Conservation (phyloP, 495 filamentous ascomycete species). For the Oidiodendron maius region DNA sequence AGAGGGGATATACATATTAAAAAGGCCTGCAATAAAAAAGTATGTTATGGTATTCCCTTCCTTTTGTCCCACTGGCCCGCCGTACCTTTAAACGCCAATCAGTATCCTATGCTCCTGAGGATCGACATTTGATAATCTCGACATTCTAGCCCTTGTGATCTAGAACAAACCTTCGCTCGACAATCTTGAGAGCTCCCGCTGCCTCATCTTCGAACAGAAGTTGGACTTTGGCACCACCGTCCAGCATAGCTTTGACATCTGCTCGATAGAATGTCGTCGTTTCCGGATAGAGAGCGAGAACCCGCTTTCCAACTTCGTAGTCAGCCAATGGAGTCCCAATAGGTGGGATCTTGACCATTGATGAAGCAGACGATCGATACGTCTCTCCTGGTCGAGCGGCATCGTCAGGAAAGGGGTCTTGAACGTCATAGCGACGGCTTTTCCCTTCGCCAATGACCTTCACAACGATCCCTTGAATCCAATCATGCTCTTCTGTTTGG, state of each 20-base stretch:
- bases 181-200: slow-evolving; percentile 70
- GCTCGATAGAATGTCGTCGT: slow-evolving; percentile 98
- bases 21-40: too few species aligned
- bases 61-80: too few species aligned
- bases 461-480: slow-evolving; percentile 87
- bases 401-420: slow-evolving; percentile 86
- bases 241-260: slow-evolving; percentile 74
- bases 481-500: slow-evolving; percentile 63
- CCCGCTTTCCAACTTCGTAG: slow-evolving; percentile 72
- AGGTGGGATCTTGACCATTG: slow-evolving; percentile 78
- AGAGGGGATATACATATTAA: too few species aligned
- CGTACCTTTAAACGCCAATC: too few species aligned
- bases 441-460: slow-evolving; percentile 78
- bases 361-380: slow-evolving; percentile 71
- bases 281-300: slow-evolving; percentile 78
- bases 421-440: slow-evolving; percentile 88
- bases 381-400: slow-evolving; percentile 54
- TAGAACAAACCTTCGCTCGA: slow-evolving; percentile 72
- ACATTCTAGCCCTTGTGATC: slow-evolving; percentile 45
- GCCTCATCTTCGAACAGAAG: slow-evolving; percentile 86
- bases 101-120: neutral
- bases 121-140: neutral
- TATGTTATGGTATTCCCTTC: too few species aligned
- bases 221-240: slow-evolving; percentile 39
- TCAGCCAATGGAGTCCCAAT: slow-evolving; percentile 51